Base-by-base conservation (phyloP, 352 stramenopile genomes). In the Pythium chondricola region DNA sequence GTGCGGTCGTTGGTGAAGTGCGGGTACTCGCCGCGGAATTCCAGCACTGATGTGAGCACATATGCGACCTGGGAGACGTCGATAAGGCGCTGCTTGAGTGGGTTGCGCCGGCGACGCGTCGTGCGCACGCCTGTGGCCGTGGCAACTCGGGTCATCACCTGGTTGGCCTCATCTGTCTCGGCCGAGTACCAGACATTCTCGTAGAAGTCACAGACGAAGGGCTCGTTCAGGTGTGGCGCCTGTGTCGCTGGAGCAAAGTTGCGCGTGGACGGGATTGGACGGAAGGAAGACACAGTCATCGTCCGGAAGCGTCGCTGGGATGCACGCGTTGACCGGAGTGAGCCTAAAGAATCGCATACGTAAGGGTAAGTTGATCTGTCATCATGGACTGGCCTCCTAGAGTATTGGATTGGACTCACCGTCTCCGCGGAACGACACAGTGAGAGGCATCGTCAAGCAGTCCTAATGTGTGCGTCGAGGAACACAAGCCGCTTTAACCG, bases 1-100 rank as follows among this genome's bases (percentile, higher is more conserved):
- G 67, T 57, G 45, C 61, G 53, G 17, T 73, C 64, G 30, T 37
- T 48, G 2, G 56, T 50, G 14, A 58, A 55, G 0, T 18, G 39
- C 27, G 65, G 58, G 43, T 91, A 91, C 39, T 77, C 80, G 24
- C 56, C 67, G 36, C 76, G 80, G 49, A 84, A 91, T 56, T 89
- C 77, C 14, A 63, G 44, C 25, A 83, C 74, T 11, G 74, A 83
- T 18, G 77, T 85, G 33, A 92, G 52, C 40, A 88, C 75, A 36
- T 89, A 63, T 17, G 81, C 69, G 20, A 92, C 74, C 30, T 92
- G 81, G n/a, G 69, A 72, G 45, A 92, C 86, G 29, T 67, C 58
- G 48, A 66, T 50, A 11, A 66, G 47, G 5, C 47, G 45, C 24
- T 55, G 31, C 25, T 56, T 52, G 9, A 16, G 36, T 22, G 41